These are phyloP conservation scores for Pterulicium gracile DNA, from an alignment of 1,284 basidiomycete genomes.

Conservation along the genomic window DNA sequence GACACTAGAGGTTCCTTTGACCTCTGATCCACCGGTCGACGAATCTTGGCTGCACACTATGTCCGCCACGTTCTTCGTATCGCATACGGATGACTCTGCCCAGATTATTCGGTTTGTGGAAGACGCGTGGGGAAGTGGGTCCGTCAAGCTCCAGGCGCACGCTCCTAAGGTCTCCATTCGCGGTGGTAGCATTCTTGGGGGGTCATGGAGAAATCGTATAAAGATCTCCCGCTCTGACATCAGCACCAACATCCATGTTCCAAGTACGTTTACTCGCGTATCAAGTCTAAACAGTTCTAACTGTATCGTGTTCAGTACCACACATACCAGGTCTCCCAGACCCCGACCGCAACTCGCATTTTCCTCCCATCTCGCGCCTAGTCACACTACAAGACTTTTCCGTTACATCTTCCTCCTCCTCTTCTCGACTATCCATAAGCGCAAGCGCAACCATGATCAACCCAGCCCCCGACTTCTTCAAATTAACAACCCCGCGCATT, in stretches of 20 bases:
- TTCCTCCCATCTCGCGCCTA: conserved; percentile 47
- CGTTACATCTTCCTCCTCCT: conserved; percentile 33
- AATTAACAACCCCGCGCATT: conserved; percentile 38
- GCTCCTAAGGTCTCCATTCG: conserved; percentile 32
- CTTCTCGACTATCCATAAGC: conserved; percentile 27
- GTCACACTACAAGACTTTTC: conserved; percentile 48
- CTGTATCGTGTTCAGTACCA: conserved; percentile 38
- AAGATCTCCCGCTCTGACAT: conserved; percentile 32
- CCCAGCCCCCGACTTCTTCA: conserved; percentile 36
- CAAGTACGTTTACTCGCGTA: conserved; percentile 30
- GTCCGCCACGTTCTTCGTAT: conserved; percentile 39
- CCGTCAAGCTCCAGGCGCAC: conserved; percentile 30
- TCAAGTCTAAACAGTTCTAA: conserved; percentile 6
- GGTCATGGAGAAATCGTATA: conserved; percentile 41
- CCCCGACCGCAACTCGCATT: conserved; percentile 37
- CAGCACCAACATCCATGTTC: conserved; percentile 31
- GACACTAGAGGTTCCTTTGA: conserved; percentile 44
- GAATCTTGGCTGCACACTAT: conserved; percentile 48
- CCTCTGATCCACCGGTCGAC: conserved; percentile 42
- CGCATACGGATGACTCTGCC: conserved; percentile 41
- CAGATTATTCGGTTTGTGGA: conserved; percentile 39
- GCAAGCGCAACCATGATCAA: conserved; percentile 52
- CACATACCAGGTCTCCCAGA: conserved; percentile 51
- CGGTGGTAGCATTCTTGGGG: conserved; percentile 35
- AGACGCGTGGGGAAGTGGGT: conserved; percentile 48